Evolutionary conservation across 2,329 filamentous ascomycete species (phyloP), one percentile per base, ranked within the genome.

Genomic region (Arthrobotrys pseudoclavata): DNA sequence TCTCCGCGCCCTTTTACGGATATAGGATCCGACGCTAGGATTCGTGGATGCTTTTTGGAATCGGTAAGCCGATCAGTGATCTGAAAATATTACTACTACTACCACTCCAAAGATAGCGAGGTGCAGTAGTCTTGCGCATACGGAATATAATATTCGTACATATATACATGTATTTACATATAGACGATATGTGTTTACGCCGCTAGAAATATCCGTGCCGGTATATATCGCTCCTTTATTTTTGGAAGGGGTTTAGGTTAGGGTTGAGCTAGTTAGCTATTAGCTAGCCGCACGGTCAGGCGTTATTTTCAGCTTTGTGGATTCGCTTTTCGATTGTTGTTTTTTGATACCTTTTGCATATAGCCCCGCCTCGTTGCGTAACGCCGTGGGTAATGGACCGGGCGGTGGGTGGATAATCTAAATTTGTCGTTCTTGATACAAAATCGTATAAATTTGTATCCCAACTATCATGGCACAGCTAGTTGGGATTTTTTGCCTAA

Each of bases 311-410:
- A 20, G 42, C 6, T 45, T n/a, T 40, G 18, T 52, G 22, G 47
- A 40, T 40, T 53, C 37, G 4, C 18, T 40, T 13, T 24, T 18
- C 15, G 40, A n/a, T 42, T 4, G 15, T 42, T 18, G 2, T 42
- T 42, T 42, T 18, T 45, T 45, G 42, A 18, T 45, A 20, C 4
- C 2, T 4, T 18, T 47, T 71, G 68, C 68, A 64, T 63, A 63
- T 63, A 63, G 37, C 57, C 57, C 68, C 68, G 68, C 50, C 20
- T 7, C 48, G 53, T 63, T 71, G 68, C 68, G 68, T 64, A 69
- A 69, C 52, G 42, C 55, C 55, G 55, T 37, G 52, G 29, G 52
- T 57, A 22, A 37, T 34, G 55, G 31, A 26, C 18, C 31, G 5
- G 20, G 9, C 55, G 55, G 55, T 24, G 52, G n/a, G n/a, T 10